Evolutionary conservation across 805 yeast genomes (phyloP).

Genomic region (Martiniozyma abietophila): DNA sequence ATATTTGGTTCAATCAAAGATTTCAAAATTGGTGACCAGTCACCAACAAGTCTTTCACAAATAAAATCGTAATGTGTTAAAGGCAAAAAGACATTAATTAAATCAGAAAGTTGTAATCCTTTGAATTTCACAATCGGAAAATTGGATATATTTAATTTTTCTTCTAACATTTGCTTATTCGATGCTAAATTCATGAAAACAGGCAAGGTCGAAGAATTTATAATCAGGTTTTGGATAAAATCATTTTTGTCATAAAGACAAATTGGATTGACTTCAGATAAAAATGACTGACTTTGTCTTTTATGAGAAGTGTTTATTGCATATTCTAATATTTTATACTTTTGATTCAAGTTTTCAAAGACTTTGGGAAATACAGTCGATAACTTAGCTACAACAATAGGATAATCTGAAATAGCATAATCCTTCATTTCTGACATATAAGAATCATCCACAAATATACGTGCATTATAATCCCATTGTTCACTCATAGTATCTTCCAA

Average conservation of each 20-base stretch:
- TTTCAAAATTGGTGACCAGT: constrained; percentile 15
- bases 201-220: constrained; percentile 16
- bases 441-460: constrained; percentile 17
- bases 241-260: constrained; percentile 14
- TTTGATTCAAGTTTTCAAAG: constrained; percentile 19
- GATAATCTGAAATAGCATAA: constrained; percentile 9
- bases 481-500: constrained; percentile 15
- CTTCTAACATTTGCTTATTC: constrained; percentile 13
- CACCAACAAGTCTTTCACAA: constrained; percentile 15
- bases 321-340: constrained; percentile 17
- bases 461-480: constrained; percentile 18
- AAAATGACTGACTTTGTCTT: constrained; percentile 16
- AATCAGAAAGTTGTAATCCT: too few species aligned
- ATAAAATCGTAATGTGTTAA: constrained; percentile 20
- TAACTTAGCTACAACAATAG: constrained; percentile 4
- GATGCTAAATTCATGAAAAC: constrained; percentile 21
- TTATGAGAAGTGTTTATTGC: constrained; percentile 10
- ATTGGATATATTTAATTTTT: constrained; percentile 12
- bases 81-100: too few species aligned
- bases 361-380: constrained; percentile 8
- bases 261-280: constrained; percentile 21
- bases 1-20: constrained; percentile 4
- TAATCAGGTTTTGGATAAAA: constrained; percentile 14
- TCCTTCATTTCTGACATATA: constrained; percentile 3
- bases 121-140: constrained; percentile 10